Evolutionary conservation across 768 basidiomycete genomes (phyloP).

Genomic region (Boletus vermiculosoides): DNA sequence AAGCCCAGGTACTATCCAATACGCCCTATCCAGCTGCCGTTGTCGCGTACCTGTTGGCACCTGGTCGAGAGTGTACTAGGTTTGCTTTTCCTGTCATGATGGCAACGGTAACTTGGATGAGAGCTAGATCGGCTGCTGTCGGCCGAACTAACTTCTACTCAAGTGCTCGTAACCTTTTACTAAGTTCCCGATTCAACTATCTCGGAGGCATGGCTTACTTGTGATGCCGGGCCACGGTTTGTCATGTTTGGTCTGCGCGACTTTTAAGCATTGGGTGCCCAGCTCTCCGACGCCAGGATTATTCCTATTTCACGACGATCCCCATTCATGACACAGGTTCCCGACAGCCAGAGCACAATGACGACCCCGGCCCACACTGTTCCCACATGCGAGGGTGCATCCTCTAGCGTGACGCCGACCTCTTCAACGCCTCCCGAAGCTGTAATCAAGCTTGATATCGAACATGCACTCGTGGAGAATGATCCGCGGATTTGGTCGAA

Average conservation of each 20-base stretch:
- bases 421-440: neutral
- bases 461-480: slow-evolving; percentile 47
- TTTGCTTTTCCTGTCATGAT: neutral
- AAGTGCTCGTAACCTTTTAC: neutral
- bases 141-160: slow-evolving; percentile 5
- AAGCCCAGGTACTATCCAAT: neutral
- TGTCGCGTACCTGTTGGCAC: neutral
- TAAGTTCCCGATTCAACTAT: neutral
- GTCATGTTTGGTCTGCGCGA: neutral
- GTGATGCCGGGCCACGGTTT: neutral
- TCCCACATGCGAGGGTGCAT: neutral
- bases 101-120: neutral
- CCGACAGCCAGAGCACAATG: neutral
- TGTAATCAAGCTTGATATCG: slow-evolving; percentile 31
- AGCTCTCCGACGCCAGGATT: neutral
- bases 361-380: neutral
- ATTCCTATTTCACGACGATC: neutral
- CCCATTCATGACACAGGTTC: slow-evolving; percentile 7
- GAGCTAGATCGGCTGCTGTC: neutral
- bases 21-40: neutral
- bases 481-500: slow-evolving; percentile 64
- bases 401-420: neutral
- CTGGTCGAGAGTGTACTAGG: neutral
- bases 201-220: neutral
- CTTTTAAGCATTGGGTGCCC: slow-evolving; percentile 6